These are phyloP conservation scores for Kregervanrija fluxuum DNA, from an alignment of 805 yeast genomes.

Conservation along the genomic window DNA sequence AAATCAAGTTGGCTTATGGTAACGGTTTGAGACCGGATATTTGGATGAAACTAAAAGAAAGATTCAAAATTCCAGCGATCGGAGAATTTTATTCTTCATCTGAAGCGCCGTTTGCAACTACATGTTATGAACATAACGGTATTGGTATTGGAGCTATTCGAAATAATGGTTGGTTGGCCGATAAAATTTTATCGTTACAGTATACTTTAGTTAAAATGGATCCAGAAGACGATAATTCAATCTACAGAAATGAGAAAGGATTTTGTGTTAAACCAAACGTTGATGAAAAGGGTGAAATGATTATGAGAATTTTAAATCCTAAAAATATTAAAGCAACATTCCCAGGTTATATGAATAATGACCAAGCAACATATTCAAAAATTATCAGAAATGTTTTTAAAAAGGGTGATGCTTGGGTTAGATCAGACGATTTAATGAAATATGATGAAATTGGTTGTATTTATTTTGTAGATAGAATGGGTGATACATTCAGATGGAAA, in stretches of 20 bases:
- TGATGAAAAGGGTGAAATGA: constrained; percentile 80
- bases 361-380: constrained; percentile 71
- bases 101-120: constrained; percentile 85
- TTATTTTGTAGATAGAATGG: constrained; percentile 86
- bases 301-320: constrained; percentile 63
- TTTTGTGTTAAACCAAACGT: constrained; percentile 44
- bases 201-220: constrained; percentile 69
- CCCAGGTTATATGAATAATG: constrained; percentile 85
- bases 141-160: constrained; percentile 85
- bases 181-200: constrained; percentile 38
- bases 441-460: constrained; percentile 61
- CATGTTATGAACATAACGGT: constrained; percentile 54
- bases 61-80: constrained; percentile 67
- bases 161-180: constrained; percentile 71
- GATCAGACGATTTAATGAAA: constrained; percentile 79
- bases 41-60: constrained; percentile 71
- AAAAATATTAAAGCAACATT: constrained; percentile 64
- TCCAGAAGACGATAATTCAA: constrained; percentile 65
- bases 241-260: constrained; percentile 67
- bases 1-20: constrained; percentile 70
- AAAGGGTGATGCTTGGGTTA: constrained; percentile 86
- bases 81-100: constrained; percentile 95
- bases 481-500: constrained; percentile 96
- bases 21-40: constrained; percentile 87
- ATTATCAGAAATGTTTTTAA: constrained; percentile 64